Evolutionary conservation across 176 grass and related monocot species (phyloP).

Genomic region (Zea mays): DNA sequence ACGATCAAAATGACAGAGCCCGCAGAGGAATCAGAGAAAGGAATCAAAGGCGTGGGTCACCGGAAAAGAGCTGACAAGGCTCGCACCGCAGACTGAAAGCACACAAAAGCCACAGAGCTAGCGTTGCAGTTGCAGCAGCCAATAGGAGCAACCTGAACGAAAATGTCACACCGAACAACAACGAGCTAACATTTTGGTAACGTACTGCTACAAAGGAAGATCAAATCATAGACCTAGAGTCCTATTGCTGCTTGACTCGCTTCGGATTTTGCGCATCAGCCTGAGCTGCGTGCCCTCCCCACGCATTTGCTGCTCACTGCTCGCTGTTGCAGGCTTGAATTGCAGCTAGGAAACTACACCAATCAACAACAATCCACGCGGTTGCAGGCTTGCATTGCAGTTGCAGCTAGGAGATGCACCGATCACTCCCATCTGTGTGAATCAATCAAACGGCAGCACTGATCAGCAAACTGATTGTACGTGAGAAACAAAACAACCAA

Average conservation of each 20-base stretch:
- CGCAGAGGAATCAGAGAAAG: background rate
- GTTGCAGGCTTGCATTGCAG: background rate
- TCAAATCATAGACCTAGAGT: background rate
- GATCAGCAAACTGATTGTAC: background rate
- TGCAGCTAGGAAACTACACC: background rate
- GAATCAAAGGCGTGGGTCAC: conserved; percentile 15
- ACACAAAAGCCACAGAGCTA: background rate
- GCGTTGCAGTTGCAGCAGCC: too few species aligned
- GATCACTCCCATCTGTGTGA: conserved; percentile 18
- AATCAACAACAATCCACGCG: background rate
- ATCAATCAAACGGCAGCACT: background rate
- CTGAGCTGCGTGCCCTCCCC: background rate
- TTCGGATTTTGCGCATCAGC: background rate
- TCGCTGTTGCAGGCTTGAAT: background rate
- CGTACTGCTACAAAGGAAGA: background rate
- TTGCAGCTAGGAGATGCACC: background rate
- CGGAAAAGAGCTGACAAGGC: background rate
- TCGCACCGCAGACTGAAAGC: background rate
- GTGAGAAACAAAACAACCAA: too few species aligned
- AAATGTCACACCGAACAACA: background rate
- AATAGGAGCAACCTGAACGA: background rate
- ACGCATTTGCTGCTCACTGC: too few species aligned
- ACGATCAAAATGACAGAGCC: conserved; percentile 23
- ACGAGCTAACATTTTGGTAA: background rate
- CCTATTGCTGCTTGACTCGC: background rate